Percentiles rank a stretch among this genome's conserved stretches.
Evolutionary conservation across 768 basidiomycete genomes (phyloP).

Genomic region (Lactarius trivialis): DNA sequence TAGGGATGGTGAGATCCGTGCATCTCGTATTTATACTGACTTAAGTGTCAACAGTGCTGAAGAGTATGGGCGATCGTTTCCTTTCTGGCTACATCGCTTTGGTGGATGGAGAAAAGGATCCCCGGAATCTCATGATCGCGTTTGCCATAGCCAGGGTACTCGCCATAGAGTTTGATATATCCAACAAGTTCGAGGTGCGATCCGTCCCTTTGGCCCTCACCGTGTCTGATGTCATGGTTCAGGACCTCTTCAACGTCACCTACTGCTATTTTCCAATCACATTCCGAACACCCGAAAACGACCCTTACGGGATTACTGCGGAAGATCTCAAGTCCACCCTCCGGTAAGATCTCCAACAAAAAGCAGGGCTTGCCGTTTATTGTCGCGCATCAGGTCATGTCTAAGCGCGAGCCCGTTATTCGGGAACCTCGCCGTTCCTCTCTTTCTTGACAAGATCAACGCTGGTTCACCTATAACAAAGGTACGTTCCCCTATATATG

Average conservation of each 20-base stretch:
- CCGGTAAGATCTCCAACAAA: slow-evolving; percentile 37
- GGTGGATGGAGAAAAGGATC: slow-evolving; percentile 97
- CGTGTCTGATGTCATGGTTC: background rate
- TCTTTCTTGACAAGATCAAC: slow-evolving; percentile 88
- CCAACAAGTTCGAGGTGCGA: slow-evolving; percentile 68
- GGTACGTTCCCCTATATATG: slow-evolving; percentile 37
- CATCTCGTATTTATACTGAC: background rate
- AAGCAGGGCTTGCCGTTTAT: background rate
- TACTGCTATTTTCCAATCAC: slow-evolving; percentile 99
- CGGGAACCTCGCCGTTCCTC: slow-evolving; percentile 74
- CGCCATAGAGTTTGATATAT: slow-evolving; percentile 80
- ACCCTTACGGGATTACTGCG: slow-evolving; percentile 86
- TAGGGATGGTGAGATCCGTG: slow-evolving; percentile 38
- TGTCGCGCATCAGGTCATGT: slow-evolving; percentile 46
- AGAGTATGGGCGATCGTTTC: slow-evolving; percentile 66
- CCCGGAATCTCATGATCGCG: slow-evolving; percentile 83
- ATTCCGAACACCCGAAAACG: slow-evolving; percentile 88
- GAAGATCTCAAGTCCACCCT: slow-evolving; percentile 77
- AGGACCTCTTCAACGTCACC: slow-evolving; percentile 90
- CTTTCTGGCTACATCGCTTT: slow-evolving; percentile 66
- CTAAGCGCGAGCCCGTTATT: slow-evolving; percentile 76
- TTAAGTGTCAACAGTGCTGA: slow-evolving; percentile 45
- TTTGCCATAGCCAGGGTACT: slow-evolving; percentile 87
- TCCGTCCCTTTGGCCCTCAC: background rate
- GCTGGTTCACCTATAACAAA: slow-evolving; percentile 79